These are phyloP conservation scores for Emmonsiellopsis sp. DNA, from an alignment of 2,329 filamentous ascomycete species.

Conservation along the genomic window DNA sequence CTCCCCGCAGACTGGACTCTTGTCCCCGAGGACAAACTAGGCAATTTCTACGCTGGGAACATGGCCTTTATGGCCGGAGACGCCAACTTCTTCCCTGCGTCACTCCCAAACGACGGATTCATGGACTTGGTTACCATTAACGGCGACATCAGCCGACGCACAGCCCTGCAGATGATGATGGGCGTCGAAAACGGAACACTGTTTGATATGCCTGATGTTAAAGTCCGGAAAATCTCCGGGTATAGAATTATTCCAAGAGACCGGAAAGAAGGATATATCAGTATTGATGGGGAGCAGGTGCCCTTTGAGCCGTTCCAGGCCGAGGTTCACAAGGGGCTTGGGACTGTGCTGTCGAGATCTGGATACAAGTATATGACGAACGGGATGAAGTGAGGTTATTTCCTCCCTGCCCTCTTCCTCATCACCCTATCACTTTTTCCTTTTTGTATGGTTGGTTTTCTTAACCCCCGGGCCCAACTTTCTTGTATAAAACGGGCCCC, in stretches of 20 bases:
- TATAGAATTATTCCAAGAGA: slow-evolving; percentile 74
- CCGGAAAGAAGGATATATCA: slow-evolving; percentile 71
- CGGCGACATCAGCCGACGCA: slow-evolving; percentile 60
- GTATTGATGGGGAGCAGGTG: slow-evolving; percentile 82
- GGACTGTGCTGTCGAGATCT: slow-evolving; percentile 71
- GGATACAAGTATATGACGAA: slow-evolving; percentile 60
- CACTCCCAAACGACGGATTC: slow-evolving; percentile 72
- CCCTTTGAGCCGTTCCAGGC: slow-evolving; percentile 87
- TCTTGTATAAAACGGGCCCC: not conserved
- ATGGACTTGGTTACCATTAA: slow-evolving; percentile 78
- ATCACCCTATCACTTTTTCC: not conserved
- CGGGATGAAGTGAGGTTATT: slow-evolving; percentile 20
- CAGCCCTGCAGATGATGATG: slow-evolving; percentile 60
- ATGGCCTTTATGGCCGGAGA: slow-evolving; percentile 88
- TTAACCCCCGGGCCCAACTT: no score
- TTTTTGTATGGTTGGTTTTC: not conserved
- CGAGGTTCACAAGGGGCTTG: slow-evolving; percentile 75
- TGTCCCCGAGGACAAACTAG: slow-evolving; percentile 65
- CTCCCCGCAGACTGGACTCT: slow-evolving; percentile 71
- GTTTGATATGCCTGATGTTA: slow-evolving; percentile 69
- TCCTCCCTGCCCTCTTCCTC: not conserved
- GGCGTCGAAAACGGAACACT: slow-evolving; percentile 64
- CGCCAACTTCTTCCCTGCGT: slow-evolving; percentile 71
- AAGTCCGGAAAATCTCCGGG: slow-evolving; percentile 76
- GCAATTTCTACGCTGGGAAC: slow-evolving; percentile 91